Base-by-base conservation (phyloP, 179 eudicot species). In the Silene coronaria region DNA sequence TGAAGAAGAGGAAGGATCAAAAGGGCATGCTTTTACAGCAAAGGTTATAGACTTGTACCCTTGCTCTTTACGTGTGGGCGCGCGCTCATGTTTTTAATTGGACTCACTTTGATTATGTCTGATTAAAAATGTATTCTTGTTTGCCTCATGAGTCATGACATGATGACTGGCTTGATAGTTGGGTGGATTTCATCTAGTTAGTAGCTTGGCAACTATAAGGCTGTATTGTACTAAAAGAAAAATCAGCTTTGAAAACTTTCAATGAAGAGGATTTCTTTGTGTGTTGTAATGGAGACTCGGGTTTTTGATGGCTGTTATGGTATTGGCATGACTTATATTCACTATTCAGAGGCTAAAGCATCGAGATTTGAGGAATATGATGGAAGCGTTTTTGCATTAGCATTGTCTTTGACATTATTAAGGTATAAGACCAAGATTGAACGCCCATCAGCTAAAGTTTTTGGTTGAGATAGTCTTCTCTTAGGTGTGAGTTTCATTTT, bases 1-100 rank as follows among this genome's bases (percentile, higher is more conserved):
- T 63, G 64, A 82, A 82, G 75, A 86, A 84, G 67, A 38, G 71
- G 64, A 74, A 73, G 73, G 82, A 68, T 48, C 77, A 81, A 66
- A 76, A 83, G 85, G 79, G 77, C 71, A 58, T 22, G 65, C 26
- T 72, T 64, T 27, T 77, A 60, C 77, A 70, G 28, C 74, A 80
- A 66, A 81, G 88, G 86, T 86, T 26, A 21, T 16, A 53, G 1
- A 42, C 48, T 42, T 51, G 4, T 53, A 14, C 21, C 8, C 12
- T 46, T 14, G 42, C 11, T 23, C 45, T 78, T 30, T 24, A 13
- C 7, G 16, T 27, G 22, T 17, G 42, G 2, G 60, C n/a, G n/a
- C 5, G 71, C 14, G 28, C 4, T 28, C 1, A 46, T 14, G 19
- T 48, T 6, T 4, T 77, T 57, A 19, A 22, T 70, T 70, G 58